phyloP scores from a whole-genome alignment of 257 asterid genomes.

The Anisodus acutangulus region DNA sequence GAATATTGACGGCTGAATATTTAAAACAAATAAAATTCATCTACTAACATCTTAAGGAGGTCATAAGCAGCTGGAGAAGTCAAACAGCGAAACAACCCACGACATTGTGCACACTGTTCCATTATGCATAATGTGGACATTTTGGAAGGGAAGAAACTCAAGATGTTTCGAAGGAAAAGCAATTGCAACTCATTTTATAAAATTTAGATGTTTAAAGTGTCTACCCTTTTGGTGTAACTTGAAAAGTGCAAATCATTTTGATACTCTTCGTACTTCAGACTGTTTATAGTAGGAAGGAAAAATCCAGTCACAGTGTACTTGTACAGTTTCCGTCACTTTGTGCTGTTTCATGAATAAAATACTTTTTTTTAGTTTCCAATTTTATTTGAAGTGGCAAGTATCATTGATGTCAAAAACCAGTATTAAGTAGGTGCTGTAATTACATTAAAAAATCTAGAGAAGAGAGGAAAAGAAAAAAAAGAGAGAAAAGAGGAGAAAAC shows the following conservation, averaged over 20 bases:
- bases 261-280: neutral
- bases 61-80: conserved; percentile 5
- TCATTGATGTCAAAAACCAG: conserved; percentile 18
- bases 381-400: neutral
- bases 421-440: neutral
- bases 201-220: neutral
- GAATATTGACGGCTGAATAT: conserved; percentile 5
- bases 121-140: conserved; percentile 14
- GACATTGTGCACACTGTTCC: neutral
- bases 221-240: neutral
- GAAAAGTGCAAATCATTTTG: neutral
- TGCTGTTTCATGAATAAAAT: neutral
- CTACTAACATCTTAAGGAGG: conserved; percentile 16
- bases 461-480: neutral
- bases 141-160: conserved; percentile 1
- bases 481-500: too few species aligned
- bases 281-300: conserved; percentile 24
- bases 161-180: conserved; percentile 8
- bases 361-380: neutral
- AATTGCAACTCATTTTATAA: neutral
- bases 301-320: neutral
- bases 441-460: neutral
- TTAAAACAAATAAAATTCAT: neutral
- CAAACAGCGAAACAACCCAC: neutral
- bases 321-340: conserved; percentile 8